phyloP scores from a whole-genome alignment of 2,329 filamentous ascomycete species.

The Cladophialophora bantiana region DNA sequence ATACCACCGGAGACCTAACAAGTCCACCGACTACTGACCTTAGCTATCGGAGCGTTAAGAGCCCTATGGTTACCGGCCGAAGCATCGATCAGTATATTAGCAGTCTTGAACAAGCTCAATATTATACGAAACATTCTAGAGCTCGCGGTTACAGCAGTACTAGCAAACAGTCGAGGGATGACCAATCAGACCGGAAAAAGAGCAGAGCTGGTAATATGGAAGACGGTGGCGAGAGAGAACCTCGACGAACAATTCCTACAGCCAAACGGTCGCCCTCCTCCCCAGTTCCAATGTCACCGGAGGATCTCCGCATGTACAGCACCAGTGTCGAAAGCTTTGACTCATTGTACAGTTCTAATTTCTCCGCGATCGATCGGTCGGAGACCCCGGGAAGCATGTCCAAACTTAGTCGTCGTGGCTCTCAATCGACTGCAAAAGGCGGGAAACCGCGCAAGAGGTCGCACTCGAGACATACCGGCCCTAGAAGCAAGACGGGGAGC shows the following conservation, averaged over 20 bases:
- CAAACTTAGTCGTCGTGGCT: slow-evolving; percentile 31
- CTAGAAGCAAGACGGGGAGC: slow-evolving; percentile 44
- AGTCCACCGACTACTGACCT: slow-evolving; percentile 50
- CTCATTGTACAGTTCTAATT: slow-evolving; percentile 55
- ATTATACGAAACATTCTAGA: slow-evolving; percentile 63
- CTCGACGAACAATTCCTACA: slow-evolving; percentile 72
- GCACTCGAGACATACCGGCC: slow-evolving; percentile 42
- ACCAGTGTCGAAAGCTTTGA: slow-evolving; percentile 56
- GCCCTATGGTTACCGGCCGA: slow-evolving; percentile 66
- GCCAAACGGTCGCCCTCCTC: slow-evolving; percentile 89
- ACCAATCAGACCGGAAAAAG: slow-evolving; percentile 58
- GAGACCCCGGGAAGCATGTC: slow-evolving; percentile 30
- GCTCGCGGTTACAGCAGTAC: slow-evolving; percentile 52
- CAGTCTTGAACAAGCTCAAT: slow-evolving; percentile 79
- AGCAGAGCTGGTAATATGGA: slow-evolving; percentile 64
- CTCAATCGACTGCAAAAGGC: slow-evolving; percentile 34
- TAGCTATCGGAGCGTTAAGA: slow-evolving; percentile 58
- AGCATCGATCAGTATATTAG: slow-evolving; percentile 85
- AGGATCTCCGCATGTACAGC: slow-evolving; percentile 67
- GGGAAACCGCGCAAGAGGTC: slow-evolving; percentile 47
- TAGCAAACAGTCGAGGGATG: slow-evolving; percentile 37
- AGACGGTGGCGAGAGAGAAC: slow-evolving; percentile 69
- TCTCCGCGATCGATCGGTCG: slow-evolving; percentile 43
- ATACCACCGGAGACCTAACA: slow-evolving; percentile 41
- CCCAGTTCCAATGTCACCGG: slow-evolving; percentile 91